Base-by-base conservation (phyloP, 202 grass and related monocot species). In the Setaria italica region DNA sequence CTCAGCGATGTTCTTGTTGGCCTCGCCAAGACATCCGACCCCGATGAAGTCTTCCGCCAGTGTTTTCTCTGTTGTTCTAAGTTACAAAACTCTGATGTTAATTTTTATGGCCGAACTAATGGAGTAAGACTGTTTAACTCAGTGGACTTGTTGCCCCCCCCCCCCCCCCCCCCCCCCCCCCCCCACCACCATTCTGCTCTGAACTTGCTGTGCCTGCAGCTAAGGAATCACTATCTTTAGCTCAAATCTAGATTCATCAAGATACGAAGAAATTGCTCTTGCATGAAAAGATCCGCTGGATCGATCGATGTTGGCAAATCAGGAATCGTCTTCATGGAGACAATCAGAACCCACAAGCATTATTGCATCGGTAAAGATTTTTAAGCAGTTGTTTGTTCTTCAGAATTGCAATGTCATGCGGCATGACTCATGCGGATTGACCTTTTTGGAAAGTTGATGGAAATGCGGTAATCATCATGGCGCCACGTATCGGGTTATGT, bases 141-240 rank as follows among this genome's bases (percentile, higher is more conserved):
- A n/a, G n/a, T n/a, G n/a, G n/a, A n/a, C n/a, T n/a, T n/a, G n/a
- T n/a, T n/a, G n/a, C 25, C 25, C 25, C 25, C 25, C 25, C 25
- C 25, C 25, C 25, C 25, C 25, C 25, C 25, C 25, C 25, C 25
- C 25, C 25, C 25, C 25, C 25, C 25, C 25, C 25, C 25, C 25
- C 25, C 25, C 25, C 55, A 55, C 25, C 64, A 25, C 2, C 32
- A 76, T 4, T 51, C 49, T 65, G 47, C 48, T 67, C 71, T 76
- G 39, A 46, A 48, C 85, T 81, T 72, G 85, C 45, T 78, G 70
- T 78, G 70, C 72, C 85, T 77, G 89, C 56, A 77, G 64, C 56
- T 85, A 71, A 85, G 41, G 13, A 12, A 56, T 19, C 55, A 66
- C 20, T 72, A 34, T 46, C 34, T 48, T 77, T 29, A 48, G 65